Evolutionary conservation across 768 basidiomycete genomes (phyloP).

Genomic region (Dacryopinax primogenitus): DNA sequence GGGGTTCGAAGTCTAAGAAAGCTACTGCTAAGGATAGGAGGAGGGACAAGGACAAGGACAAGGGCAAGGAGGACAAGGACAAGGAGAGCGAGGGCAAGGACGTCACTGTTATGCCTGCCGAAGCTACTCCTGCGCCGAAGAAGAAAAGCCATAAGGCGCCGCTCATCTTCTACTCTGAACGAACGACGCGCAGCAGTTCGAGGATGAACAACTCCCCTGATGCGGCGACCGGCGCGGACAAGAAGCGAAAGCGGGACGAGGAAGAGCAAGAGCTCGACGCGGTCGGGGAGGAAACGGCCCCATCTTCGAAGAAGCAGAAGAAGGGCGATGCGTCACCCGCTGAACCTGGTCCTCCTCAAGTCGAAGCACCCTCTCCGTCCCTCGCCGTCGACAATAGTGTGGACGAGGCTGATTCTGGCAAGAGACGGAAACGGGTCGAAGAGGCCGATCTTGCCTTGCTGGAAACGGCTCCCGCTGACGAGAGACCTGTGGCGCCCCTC

Average conservation of each 20-base stretch:
- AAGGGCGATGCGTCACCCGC: neutral
- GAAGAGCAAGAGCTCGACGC: neutral
- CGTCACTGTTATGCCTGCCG: neutral
- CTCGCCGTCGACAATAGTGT: neutral
- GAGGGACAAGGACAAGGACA: neutral
- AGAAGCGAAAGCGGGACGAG: slow-evolving; percentile 6
- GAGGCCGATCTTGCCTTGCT: neutral
- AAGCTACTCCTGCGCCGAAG: neutral
- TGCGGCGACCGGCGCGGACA: neutral
- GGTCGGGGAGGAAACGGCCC: neutral
- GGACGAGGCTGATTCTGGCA: neutral
- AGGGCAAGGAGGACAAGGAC: no score
- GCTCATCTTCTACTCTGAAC: slow-evolving; percentile 4
- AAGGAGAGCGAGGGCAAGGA: no score
- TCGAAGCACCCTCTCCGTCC: neutral
- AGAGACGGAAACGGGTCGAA: slow-evolving; percentile 4
- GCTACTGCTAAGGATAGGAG: neutral
- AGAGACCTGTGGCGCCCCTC: neutral
- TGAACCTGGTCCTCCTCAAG: neutral
- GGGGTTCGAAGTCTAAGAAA: neutral
- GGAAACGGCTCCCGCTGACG: slow-evolving; percentile 1
- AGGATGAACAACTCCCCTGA: slow-evolving; percentile 5
- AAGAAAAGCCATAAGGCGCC: slow-evolving; percentile 6
- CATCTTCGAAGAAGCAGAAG: slow-evolving; percentile 4
- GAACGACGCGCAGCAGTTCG: slow-evolving; percentile 2